These are phyloP conservation scores for Cercophora newfieldiana DNA, from an alignment of 495 filamentous ascomycete species.

Conservation along the genomic window DNA sequence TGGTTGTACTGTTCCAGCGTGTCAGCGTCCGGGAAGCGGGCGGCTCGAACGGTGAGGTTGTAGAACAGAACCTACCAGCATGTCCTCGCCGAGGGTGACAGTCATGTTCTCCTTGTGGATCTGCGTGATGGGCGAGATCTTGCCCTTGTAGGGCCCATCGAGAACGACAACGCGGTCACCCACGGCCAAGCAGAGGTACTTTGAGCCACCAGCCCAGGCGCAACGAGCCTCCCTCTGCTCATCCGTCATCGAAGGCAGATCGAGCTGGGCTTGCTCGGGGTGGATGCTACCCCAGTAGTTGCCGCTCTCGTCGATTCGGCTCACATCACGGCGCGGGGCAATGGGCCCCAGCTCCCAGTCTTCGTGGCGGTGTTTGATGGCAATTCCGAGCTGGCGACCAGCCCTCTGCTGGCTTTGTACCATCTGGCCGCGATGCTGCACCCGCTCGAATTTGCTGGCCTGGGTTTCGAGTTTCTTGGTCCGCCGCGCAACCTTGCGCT, in stretches of 20 bases:
- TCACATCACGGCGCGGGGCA: constrained; percentile 69
- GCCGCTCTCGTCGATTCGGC: constrained; percentile 42
- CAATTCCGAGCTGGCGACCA: constrained; percentile 23
- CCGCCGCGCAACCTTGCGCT: constrained; percentile 59
- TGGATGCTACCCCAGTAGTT: constrained; percentile 30
- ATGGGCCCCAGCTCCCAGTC: constrained; percentile 76
- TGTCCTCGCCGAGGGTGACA: constrained; percentile 63
- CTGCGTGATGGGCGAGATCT: constrained; percentile 67
- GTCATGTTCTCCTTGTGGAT: constrained; percentile 59
- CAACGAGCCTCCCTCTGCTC: constrained; percentile 34
- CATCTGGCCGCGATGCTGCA: constrained; percentile 27
- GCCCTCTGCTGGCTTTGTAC: constrained; percentile 10
- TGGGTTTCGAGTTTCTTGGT: constrained; percentile 38
- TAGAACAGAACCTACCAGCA: constrained; percentile 56
- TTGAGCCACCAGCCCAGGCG: constrained; percentile 52
- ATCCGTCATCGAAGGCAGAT: constrained; percentile 17
- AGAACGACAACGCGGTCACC: constrained; percentile 79
- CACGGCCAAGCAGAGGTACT: constrained; percentile 61
- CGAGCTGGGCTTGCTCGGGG: constrained; percentile 28
- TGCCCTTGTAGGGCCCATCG: constrained; percentile 74
- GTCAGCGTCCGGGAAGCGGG: constrained; percentile 6
- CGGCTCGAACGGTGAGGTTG: neutral
- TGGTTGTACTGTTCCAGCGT: constrained; percentile 53
- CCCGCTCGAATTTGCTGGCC: constrained; percentile 36
- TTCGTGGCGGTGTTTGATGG: constrained; percentile 49